Evolutionary conservation across 768 basidiomycete species (phyloP).

Genomic region (Lactarius deliciosus): DNA sequence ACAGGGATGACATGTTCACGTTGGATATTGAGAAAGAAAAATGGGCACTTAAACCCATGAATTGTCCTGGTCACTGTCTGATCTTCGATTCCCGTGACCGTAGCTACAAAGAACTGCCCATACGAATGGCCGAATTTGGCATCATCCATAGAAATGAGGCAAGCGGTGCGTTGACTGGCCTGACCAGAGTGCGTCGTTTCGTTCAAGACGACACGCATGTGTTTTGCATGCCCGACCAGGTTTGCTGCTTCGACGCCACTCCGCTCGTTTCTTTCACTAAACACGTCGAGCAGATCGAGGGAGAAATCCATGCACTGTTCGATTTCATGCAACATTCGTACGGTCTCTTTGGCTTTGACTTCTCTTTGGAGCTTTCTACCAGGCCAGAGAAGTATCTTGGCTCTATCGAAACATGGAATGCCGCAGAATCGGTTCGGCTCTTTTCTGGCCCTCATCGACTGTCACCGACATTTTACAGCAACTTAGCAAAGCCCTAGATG

Average conservation of each 20-base stretch:
- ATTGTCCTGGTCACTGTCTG: conserved; percentile 95
- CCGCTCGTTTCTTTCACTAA: background rate
- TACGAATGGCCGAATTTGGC: conserved; percentile 98
- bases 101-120: conserved; percentile 91
- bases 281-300: conserved; percentile 58
- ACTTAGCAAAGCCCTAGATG: conserved; percentile 81
- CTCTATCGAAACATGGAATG: conserved; percentile 83
- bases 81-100: conserved; percentile 95
- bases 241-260: conserved; percentile 33
- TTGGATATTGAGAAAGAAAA: conserved; percentile 94
- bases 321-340: conserved; percentile 96
- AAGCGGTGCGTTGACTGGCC: conserved; percentile 86
- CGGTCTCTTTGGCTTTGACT: conserved; percentile 91
- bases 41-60: conserved; percentile 98
- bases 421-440: conserved; percentile 70
- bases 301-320: conserved; percentile 83
- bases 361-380: conserved; percentile 92
- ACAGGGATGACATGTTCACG: conserved; percentile 96
- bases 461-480: conserved; percentile 48
- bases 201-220: conserved; percentile 99
- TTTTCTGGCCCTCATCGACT: background rate
- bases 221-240: conserved; percentile 94
- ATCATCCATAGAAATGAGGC: conserved; percentile 97
- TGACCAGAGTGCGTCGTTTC: conserved; percentile 92
- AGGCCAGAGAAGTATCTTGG: conserved; percentile 95